Evolutionary conservation across 2,329 filamentous ascomycete species (phyloP), one percentile per base, ranked within the genome.

Genomic region (Epichloe hybrida): DNA sequence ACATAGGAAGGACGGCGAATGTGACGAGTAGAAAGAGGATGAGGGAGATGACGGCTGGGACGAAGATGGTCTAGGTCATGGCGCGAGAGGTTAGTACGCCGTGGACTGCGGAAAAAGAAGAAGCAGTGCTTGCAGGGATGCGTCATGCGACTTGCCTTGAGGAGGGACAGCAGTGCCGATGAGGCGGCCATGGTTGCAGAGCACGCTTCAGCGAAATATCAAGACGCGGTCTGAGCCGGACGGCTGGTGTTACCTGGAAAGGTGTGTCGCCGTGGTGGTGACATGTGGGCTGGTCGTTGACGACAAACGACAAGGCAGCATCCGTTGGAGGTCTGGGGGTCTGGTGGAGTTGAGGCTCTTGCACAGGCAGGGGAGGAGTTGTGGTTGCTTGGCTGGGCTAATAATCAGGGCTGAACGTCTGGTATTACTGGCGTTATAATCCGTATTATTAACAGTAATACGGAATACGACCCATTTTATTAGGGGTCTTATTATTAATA

Each of bases 11-110:
- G 54, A 87, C 60, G 58, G 82, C 68, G 64, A 81, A 86, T 51
- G 79, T 82, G 51, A 82, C 68, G 52, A 81, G 52, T 58, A 88
- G 66, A 66, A 86, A 90, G 57, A 88, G 69, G 54, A 77, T 66
- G 46, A 88, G 73, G 44, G 85, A 85, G 61, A 88, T 81, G 61
- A 83, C 60, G 49, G 84, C 84, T 36, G 86, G 85, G 55, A 87
- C 69, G 58, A 88, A 65, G 55, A 89, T 69, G 5, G 82, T 85
- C 85, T 89, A 60, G 6, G 42, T 59, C 61, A 52, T 23, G 4
- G 62, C 51, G 13, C n/a, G 39, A n/a, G 38, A 45, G 20, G 44
- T 31, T 36, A 37, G 48, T 39, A 35, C 20, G 52, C 50, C 48
- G 51, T 51, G 31, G n/a, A 37, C 11, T 11, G 23, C 1, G 17